Evolutionary conservation across 2,329 filamentous ascomycete genomes (phyloP).

Genomic region (Parafenestella ontariensis): DNA sequence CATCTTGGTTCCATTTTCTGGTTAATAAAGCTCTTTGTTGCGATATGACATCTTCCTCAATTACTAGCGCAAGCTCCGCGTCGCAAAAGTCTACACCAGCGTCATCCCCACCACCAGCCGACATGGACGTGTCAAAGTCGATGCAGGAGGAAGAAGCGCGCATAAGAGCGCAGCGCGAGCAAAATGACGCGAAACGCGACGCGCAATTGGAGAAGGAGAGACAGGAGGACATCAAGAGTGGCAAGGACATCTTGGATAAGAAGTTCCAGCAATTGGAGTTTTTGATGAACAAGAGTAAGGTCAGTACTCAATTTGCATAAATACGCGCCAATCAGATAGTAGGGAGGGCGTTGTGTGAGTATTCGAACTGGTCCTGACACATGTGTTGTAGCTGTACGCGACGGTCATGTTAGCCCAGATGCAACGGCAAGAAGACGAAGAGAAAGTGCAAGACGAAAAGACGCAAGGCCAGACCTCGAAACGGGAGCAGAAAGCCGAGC

Average conservation of each 20-base stretch:
- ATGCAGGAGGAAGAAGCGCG: conserved; percentile 57
- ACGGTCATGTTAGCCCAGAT: conserved; percentile 62
- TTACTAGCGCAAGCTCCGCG: conserved; percentile 24
- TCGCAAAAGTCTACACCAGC: conserved; percentile 42
- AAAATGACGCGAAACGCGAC: conserved; percentile 55
- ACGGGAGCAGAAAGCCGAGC: conserved; percentile 56
- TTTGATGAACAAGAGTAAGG: conserved; percentile 60
- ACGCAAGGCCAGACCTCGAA: conserved; percentile 54
- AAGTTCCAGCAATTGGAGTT: conserved; percentile 62
- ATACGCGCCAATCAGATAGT: no score
- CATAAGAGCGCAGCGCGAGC: conserved; percentile 52
- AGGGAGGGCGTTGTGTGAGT: background rate
- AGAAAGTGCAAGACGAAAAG: conserved; percentile 54
- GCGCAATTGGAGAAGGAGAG: conserved; percentile 54
- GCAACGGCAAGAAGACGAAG: conserved; percentile 59
- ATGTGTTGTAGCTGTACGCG: conserved; percentile 51
- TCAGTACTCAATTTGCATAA: conserved; percentile 7
- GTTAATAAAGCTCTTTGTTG: background rate
- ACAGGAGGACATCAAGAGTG: conserved; percentile 55
- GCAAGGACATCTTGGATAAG: conserved; percentile 54
- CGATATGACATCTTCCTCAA: conserved; percentile 35
- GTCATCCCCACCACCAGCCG: conserved; percentile 41
- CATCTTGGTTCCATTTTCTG: background rate
- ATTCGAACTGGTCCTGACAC: conserved; percentile 6
- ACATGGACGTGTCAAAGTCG: conserved; percentile 47